Percentiles rank a stretch among this genome's conserved stretches.
These are phyloP conservation scores for Skeletonema tropicum DNA, from an alignment of 108 stramenopile genomes.

Conservation along the genomic window DNA sequence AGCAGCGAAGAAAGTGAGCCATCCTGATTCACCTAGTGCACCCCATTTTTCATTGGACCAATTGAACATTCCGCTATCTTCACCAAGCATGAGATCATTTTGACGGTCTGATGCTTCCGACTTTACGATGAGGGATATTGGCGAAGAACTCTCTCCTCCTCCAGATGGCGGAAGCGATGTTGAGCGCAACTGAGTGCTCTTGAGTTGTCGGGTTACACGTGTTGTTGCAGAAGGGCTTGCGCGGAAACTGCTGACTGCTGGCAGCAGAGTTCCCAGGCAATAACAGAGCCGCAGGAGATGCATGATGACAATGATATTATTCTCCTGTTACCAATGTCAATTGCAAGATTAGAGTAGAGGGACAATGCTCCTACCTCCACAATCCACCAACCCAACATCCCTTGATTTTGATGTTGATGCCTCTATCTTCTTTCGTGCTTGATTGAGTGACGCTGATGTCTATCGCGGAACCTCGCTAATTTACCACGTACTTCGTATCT, in stretches of 20 bases:
- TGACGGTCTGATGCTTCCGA: conserved; percentile 56
- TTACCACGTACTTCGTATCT: too few relatives aligned
- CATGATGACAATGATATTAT: neutral
- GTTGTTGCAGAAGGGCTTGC: conserved; percentile 10
- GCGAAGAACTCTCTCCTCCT: conserved; percentile 8
- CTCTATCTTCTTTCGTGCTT: too few relatives aligned
- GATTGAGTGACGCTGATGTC: too few relatives aligned
- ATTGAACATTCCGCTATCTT: conserved; percentile 73
- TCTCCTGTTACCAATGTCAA: too few relatives aligned
- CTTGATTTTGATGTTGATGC: too few relatives aligned
- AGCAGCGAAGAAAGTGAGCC: conserved; percentile 79
- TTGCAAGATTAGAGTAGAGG: neutral
- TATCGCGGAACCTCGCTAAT: too few relatives aligned
- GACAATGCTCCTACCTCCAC: too few relatives aligned
- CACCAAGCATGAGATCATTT: conserved; percentile 69
- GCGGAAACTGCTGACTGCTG: neutral
- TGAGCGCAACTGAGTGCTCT: conserved; percentile 4
- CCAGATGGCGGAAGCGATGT: conserved; percentile 6
- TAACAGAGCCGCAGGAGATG: neutral
- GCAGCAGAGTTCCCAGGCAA: neutral
- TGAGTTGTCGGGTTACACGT: neutral
- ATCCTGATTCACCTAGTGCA: conserved; percentile 60
- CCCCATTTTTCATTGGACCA: conserved; percentile 67
- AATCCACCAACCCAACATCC: too few relatives aligned
- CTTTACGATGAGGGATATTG: conserved; percentile 62